Evolutionary conservation across 1,139 yeast genomes (phyloP).

Genomic region (Saccharomyces pastorianus): DNA sequence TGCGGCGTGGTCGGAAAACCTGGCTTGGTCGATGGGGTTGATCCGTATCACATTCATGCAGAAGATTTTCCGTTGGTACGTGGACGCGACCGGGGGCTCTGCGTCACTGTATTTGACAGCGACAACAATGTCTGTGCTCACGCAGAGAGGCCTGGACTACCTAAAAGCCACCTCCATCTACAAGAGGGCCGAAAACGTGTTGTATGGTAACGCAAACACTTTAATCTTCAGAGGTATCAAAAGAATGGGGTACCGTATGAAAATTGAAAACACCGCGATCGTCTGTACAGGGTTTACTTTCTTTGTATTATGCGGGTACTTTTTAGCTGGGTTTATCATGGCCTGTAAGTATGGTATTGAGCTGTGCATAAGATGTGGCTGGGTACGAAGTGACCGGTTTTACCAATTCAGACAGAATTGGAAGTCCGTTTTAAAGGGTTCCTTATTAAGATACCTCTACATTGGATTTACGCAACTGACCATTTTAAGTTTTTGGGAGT

Average conservation of each 20-base stretch:
- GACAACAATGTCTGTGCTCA: constrained; percentile 53
- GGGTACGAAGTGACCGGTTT: constrained; percentile 43
- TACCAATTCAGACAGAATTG: constrained; percentile 47
- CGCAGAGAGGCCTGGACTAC: constrained; percentile 52
- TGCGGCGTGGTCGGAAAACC: constrained; percentile 71
- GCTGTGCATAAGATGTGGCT: constrained; percentile 37
- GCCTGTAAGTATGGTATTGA: constrained; percentile 44
- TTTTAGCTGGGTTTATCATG: constrained; percentile 45
- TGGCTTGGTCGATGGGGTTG: constrained; percentile 83
- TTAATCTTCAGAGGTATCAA: constrained; percentile 65
- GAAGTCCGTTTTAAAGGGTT: constrained; percentile 52
- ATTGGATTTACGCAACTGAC: constrained; percentile 70
- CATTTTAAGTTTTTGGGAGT: constrained; percentile 68
- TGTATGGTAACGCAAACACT: constrained; percentile 41
- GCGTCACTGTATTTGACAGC: constrained; percentile 57
- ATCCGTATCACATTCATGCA: constrained; percentile 66
- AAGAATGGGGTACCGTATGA: constrained; percentile 59
- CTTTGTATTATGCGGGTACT: constrained; percentile 59
- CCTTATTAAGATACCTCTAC: constrained; percentile 58
- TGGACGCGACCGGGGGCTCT: constrained; percentile 71
- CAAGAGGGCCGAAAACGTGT: constrained; percentile 32
- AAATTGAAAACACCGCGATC: constrained; percentile 64
- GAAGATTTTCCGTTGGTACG: constrained; percentile 71
- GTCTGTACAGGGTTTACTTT: constrained; percentile 73
- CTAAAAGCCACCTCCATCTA: constrained; percentile 19